Base-by-base conservation (phyloP, 306 rosid species). In the Trifolium dubium region DNA sequence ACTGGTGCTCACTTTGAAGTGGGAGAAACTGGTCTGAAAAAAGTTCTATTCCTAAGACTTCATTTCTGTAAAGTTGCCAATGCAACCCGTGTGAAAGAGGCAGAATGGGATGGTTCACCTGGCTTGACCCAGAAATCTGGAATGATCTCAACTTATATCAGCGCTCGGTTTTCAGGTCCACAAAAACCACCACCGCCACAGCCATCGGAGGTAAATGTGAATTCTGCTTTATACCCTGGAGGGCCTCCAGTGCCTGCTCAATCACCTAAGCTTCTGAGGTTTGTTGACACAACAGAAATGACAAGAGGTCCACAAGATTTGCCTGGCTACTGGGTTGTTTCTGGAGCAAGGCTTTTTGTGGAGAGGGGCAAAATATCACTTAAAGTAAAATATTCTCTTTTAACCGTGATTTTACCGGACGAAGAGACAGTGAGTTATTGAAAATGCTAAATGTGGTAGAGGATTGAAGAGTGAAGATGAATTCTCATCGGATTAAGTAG, bases 251-350 rank as follows among this genome's bases (percentile, higher is more conserved):
- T 85, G 60, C 84, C 90, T 4, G 77, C 96, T 5, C 94, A 88
- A 76, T 44, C 89, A 0, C 87, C 89, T 9, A 92, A 92, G 77
- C 94, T 92, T 56, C 81, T 90, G 66, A 90, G 75, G 85, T 88
- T 88, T 72, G 94, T 92, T 31, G 98, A 92, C 86, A 92, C 98
- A 17, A 85, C 92, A 15, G 98, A 92, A 86, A 88, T 90, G 92
- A 92, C 94, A n/a, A 85, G 94, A 84, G 98, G 94, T 34, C 96
- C 98, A 4, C 98, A 90, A 86, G 91, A 92, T 73, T 67, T 77
- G 8, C 98, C 98, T 41, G 98, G 98, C 37, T 92, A 90, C 64
- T 92, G 98, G 98, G 86, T 87, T 76, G 98, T 92, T 59, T 92
- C 96, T 1, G 98, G 98, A 2, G 98, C 93, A 78, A 82, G 88